These are phyloP conservation scores for Penicillium coprophilum DNA, from an alignment of 495 filamentous ascomycete species.

Conservation along the genomic window DNA sequence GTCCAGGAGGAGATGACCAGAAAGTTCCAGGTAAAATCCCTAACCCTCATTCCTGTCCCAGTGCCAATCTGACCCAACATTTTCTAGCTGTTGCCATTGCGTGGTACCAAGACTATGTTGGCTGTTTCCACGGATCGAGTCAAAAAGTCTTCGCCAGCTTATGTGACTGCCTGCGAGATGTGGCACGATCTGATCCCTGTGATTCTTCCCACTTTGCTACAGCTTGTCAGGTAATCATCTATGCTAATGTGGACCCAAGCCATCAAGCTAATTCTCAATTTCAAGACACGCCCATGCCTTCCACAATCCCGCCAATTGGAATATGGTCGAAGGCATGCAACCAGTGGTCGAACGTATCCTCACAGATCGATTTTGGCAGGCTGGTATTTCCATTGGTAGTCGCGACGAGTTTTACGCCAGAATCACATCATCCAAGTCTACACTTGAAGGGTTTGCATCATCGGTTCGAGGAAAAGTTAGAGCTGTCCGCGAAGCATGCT, in stretches of 20 bases:
- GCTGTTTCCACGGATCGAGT: conserved; percentile 88
- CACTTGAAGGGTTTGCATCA: conserved; percentile 91
- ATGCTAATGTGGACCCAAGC: not conserved
- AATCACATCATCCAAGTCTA: conserved; percentile 81
- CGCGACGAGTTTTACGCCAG: conserved; percentile 94
- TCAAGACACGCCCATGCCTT: conserved; percentile 86
- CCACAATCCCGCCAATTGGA: conserved; percentile 84
- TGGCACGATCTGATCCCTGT: conserved; percentile 82
- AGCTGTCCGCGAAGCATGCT: conserved; percentile 87
- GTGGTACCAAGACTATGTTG: conserved; percentile 85
- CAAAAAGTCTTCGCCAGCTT: conserved; percentile 63
- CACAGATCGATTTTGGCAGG: conserved; percentile 98
- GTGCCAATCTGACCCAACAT: conserved; percentile 11
- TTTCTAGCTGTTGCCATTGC: conserved; percentile 66
- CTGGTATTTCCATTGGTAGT: conserved; percentile 91
- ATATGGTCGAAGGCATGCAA: conserved; percentile 74
- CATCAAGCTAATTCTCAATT: conserved; percentile 15
- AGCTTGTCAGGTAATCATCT: conserved; percentile 67
- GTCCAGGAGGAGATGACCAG: conserved; percentile 69
- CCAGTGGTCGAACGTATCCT: conserved; percentile 77
- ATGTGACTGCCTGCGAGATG: conserved; percentile 66
- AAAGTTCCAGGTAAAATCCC: conserved; percentile 60
- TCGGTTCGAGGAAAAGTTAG: conserved; percentile 84
- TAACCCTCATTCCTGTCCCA: too few species aligned
- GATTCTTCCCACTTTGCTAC: conserved; percentile 83